Conservation (phyloP, 306 rosid species). For the Vigna hirtella region DNA sequence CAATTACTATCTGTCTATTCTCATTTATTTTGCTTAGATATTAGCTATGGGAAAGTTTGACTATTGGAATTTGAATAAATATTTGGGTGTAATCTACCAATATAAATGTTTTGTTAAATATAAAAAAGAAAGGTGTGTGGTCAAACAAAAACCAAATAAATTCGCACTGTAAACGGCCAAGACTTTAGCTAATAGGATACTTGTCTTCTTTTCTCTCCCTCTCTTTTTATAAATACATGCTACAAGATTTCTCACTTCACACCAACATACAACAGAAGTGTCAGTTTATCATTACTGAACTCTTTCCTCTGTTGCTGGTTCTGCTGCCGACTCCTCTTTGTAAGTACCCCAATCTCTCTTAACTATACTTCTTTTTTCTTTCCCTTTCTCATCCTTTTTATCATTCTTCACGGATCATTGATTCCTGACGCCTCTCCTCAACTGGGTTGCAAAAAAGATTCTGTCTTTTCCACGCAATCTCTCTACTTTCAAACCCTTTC, state of each 20-base stretch:
- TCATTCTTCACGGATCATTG: slow-evolving; percentile 9
- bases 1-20: background rate
- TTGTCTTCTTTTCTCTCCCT: background rate
- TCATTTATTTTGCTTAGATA: slow-evolving; percentile 16
- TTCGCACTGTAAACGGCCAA: slow-evolving; percentile 31
- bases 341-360: slow-evolving; percentile 14
- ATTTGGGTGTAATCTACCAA: background rate
- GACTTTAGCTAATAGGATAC: slow-evolving; percentile 7
- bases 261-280: background rate
- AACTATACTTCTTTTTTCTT: background rate
- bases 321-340: slow-evolving; percentile 13
- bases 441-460: slow-evolving; percentile 21
- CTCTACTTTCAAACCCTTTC: slow-evolving; percentile 27
- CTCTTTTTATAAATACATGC: slow-evolving; percentile 1
- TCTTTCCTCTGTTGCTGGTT: slow-evolving; percentile 20
- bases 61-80: background rate
- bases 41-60: slow-evolving; percentile 26
- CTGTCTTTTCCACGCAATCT: slow-evolving; percentile 10
- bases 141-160: slow-evolving; percentile 26
- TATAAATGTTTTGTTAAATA: background rate
- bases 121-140: background rate
- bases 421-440: background rate
- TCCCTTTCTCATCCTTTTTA: background rate
- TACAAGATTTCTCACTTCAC: slow-evolving; percentile 33
- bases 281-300: slow-evolving; percentile 1